These are phyloP conservation scores for Xylariaceae sp. DNA, from an alignment of 2,329 filamentous ascomycete genomes.

Conservation along the genomic window DNA sequence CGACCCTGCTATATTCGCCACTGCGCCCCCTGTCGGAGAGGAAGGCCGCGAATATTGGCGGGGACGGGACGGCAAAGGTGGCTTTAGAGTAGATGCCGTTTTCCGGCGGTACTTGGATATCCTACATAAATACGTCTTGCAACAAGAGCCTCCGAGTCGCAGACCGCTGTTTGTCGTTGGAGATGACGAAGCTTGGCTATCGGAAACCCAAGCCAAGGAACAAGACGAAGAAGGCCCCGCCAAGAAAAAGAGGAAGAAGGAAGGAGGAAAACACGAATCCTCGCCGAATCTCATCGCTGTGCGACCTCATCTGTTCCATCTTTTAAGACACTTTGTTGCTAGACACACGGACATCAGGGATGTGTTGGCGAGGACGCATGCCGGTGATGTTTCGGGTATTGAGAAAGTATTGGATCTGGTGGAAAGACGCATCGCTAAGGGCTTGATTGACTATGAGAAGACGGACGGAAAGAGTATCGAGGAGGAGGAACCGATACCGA, in stretches of 20 bases:
- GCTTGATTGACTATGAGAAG: constrained; percentile 64
- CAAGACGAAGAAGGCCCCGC: constrained; percentile 40
- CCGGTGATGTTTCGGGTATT: constrained; percentile 71
- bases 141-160: constrained; percentile 61
- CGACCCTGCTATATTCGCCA: constrained; percentile 82
- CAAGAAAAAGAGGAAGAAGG: constrained; percentile 38
- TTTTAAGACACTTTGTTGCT: constrained; percentile 78
- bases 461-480: constrained; percentile 48
- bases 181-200: constrained; percentile 48
- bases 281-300: constrained; percentile 71
- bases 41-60: constrained; percentile 85
- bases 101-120: constrained; percentile 89
- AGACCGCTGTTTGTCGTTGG: constrained; percentile 71
- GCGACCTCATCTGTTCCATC: constrained; percentile 90
- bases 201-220: constrained; percentile 30
- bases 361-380: constrained; percentile 66
- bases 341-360: constrained; percentile 82
- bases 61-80: constrained; percentile 72
- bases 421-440: constrained; percentile 70
- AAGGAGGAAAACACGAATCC: constrained; percentile 45
- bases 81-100: constrained; percentile 85
- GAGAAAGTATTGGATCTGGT: constrained; percentile 75
- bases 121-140: constrained; percentile 73
- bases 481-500: constrained; percentile 33
- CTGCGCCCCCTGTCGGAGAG: constrained; percentile 59